A percentile compares a stretch with the other conserved stretches of the same genome.
These are phyloP conservation scores for Epichloe uncinata DNA, from an alignment of 2,329 filamentous ascomycete genomes.

Conservation along the genomic window DNA sequence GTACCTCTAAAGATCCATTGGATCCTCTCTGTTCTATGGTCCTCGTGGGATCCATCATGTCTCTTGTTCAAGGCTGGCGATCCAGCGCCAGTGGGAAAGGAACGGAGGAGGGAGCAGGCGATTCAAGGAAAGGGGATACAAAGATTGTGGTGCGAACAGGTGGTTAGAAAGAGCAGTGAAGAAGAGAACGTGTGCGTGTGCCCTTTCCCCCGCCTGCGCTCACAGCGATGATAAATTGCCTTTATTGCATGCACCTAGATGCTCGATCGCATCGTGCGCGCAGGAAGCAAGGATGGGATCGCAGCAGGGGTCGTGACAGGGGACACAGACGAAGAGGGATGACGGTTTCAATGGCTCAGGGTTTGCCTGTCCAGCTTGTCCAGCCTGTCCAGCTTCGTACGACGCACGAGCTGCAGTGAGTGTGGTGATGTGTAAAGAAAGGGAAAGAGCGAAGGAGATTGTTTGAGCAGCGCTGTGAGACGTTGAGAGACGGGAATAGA, in stretches of 20 bases:
- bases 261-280: conserved; percentile 4
- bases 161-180: not conserved
- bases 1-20: conserved; percentile 16
- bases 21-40: conserved; percentile 18
- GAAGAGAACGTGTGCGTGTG: not conserved
- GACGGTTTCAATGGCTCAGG: not conserved
- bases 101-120: not conserved
- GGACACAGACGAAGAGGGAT: no score
- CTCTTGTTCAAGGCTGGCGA: conserved; percentile 8
- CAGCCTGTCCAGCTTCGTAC: no score
- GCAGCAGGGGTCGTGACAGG: not conserved
- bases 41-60: conserved; percentile 21
- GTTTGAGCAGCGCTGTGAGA: not conserved
- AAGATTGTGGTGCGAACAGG: not conserved
- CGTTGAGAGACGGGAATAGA: not conserved
- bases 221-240: not conserved
- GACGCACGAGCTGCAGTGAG: not conserved
- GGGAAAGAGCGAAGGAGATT: not conserved
- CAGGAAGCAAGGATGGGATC: not conserved
- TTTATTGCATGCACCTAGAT: not conserved
- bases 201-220: not conserved
- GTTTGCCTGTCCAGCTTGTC: not conserved
- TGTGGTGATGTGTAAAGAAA: not conserved
- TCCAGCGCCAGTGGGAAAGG: conserved; percentile 7
- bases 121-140: not conserved